These are phyloP conservation scores for Phytopythium litorale DNA, from an alignment of 352 stramenopile species.

Conservation along the genomic window DNA sequence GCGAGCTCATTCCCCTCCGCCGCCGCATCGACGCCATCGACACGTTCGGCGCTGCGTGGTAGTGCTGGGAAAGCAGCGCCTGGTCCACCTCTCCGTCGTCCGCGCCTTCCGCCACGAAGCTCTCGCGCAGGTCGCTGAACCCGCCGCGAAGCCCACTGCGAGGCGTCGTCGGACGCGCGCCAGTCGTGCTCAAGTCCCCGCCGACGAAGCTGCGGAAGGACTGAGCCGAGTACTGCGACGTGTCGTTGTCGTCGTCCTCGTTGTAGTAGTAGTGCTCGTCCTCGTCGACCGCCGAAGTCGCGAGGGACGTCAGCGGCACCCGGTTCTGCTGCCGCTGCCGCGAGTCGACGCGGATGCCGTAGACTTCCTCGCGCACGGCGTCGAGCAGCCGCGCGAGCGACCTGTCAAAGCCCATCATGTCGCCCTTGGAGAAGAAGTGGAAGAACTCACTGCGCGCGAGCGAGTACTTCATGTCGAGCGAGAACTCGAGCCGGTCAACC, in stretches of 20 bases:
- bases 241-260: conserved; percentile 5
- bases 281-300: neutral
- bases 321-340: neutral
- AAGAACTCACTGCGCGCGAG: conserved; percentile 74
- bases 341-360: conserved; percentile 47
- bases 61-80: neutral
- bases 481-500: conserved; percentile 60
- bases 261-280: conserved; percentile 6
- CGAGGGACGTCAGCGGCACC: neutral
- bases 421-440: conserved; percentile 75
- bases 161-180: neutral
- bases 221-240: conserved; percentile 7
- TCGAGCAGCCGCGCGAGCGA: conserved; percentile 51
- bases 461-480: conserved; percentile 77
- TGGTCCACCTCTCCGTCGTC: conserved; percentile 5
- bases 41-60: neutral
- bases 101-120: conserved; percentile 25
- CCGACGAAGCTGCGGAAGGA: conserved; percentile 8
- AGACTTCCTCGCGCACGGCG: conserved; percentile 63
- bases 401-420: conserved; percentile 74
- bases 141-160: conserved; percentile 20
- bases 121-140: conserved; percentile 31
- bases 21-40: conserved; percentile 6
- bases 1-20: conserved; percentile 19
- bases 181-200: neutral